Evolutionary conservation across 1,139 yeast genomes (phyloP).

Genomic region (Candida tetrigidarum): DNA sequence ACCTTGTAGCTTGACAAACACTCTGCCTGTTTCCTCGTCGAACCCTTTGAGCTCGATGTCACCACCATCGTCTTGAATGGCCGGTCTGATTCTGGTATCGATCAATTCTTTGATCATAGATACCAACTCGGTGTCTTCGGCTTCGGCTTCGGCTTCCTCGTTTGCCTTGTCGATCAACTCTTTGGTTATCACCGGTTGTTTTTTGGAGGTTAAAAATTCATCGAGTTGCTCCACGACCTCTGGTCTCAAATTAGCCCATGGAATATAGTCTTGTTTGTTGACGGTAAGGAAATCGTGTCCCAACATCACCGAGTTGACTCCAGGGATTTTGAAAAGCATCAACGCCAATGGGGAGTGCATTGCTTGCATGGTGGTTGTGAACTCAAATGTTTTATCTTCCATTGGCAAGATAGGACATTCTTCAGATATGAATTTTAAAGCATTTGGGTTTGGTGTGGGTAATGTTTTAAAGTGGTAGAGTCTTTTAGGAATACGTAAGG

Average conservation of each 20-base stretch:
- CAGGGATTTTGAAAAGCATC: conserved; percentile 78
- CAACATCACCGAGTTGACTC: conserved; percentile 86
- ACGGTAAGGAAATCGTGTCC: conserved; percentile 62
- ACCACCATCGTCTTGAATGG: conserved; percentile 82
- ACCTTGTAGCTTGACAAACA: conserved; percentile 75
- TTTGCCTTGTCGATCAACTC: conserved; percentile 49
- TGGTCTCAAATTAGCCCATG: conserved; percentile 51
- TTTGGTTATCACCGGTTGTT: conserved; percentile 56
- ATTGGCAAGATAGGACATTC: conserved; percentile 64
- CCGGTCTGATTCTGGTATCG: conserved; percentile 66
- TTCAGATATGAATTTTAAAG: conserved; percentile 72
- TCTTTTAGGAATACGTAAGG: conserved; percentile 18
- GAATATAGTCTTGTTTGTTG: conserved; percentile 49
- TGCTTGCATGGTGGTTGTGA: conserved; percentile 71
- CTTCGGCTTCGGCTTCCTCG: conserved; percentile 35
- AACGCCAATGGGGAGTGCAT: conserved; percentile 83
- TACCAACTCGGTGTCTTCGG: conserved; percentile 55
- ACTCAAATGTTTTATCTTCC: conserved; percentile 62
- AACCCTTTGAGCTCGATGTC: conserved; percentile 75
- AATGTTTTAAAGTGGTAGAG: conserved; percentile 38
- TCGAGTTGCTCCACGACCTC: conserved; percentile 48
- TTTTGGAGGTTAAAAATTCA: conserved; percentile 34
- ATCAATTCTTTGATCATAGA: conserved; percentile 64
- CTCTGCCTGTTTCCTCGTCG: conserved; percentile 70
- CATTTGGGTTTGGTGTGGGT: conserved; percentile 90